These are phyloP conservation scores for Pseudogymnoascus destructans DNA, from an alignment of 2,329 filamentous ascomycete species.

Conservation along the genomic window DNA sequence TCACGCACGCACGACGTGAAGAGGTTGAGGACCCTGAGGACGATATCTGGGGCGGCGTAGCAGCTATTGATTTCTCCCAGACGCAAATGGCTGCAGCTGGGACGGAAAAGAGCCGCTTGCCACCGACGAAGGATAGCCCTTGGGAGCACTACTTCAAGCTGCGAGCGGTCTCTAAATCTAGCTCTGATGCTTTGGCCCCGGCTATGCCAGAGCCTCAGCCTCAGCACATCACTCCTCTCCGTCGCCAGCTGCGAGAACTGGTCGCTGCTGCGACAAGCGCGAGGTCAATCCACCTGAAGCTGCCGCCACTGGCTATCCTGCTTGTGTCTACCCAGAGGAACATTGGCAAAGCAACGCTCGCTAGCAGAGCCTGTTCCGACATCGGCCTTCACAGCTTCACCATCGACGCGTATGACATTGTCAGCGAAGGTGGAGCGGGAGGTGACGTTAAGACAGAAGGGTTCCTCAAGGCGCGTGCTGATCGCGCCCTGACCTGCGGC, in stretches of 20 bases:
- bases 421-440: slow-evolving; percentile 79
- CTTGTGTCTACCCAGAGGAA: slow-evolving; percentile 84
- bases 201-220: slow-evolving; percentile 32
- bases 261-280: slow-evolving; percentile 81
- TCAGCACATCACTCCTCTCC: slow-evolving; percentile 44
- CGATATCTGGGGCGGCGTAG: slow-evolving; percentile 72
- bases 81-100: slow-evolving; percentile 89
- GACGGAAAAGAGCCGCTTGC: slow-evolving; percentile 68
- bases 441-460: slow-evolving; percentile 91
- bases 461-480: slow-evolving; percentile 73
- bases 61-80: slow-evolving; percentile 70
- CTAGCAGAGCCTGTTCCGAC: slow-evolving; percentile 66
- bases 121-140: slow-evolving; percentile 58
- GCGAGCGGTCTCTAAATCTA: slow-evolving; percentile 47
- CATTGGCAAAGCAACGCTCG: slow-evolving; percentile 80
- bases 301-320: slow-evolving; percentile 79
- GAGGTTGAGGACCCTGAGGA: slow-evolving; percentile 41
- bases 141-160: slow-evolving; percentile 87
- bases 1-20: slow-evolving; percentile 42
- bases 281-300: slow-evolving; percentile 70
- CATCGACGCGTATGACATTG: slow-evolving; percentile 85
- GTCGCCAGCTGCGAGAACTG: slow-evolving; percentile 66
- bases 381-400: slow-evolving; percentile 81
- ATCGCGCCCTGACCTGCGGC: slow-evolving; percentile 80
- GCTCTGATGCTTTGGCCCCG: slow-evolving; percentile 29